Evolutionary conservation across 1,284 basidiomycete species (phyloP).

Genomic region (Sparassis latifolia): DNA sequence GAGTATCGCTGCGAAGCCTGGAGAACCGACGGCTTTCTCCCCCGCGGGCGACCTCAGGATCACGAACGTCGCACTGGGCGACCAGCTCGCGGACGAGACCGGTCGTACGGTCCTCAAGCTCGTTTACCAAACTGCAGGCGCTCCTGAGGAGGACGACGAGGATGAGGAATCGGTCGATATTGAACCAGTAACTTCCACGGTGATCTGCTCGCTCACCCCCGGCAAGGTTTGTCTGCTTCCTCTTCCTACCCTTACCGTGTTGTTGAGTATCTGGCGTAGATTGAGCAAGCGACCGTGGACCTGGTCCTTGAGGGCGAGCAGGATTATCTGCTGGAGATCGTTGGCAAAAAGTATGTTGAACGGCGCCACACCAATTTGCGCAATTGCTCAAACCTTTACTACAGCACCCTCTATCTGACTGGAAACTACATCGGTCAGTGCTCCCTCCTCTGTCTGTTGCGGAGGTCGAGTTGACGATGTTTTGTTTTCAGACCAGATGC

Average conservation of each 20-base stretch:
- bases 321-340: constrained; percentile 63
- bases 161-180: constrained; percentile 37
- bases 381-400: neutral
- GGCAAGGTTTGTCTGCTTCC: constrained; percentile 47
- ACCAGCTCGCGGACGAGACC: constrained; percentile 57
- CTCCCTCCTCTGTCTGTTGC: constrained; percentile 5
- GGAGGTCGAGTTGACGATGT: neutral
- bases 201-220: constrained; percentile 66
- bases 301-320: constrained; percentile 73
- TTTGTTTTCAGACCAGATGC: constrained; percentile 39
- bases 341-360: constrained; percentile 74
- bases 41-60: constrained; percentile 73
- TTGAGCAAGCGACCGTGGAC: constrained; percentile 76
- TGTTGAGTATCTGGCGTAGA: constrained; percentile 32
- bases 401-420: constrained; percentile 76
- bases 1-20: constrained; percentile 57
- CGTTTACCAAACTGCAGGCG: constrained; percentile 44
- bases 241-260: neutral
- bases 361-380: constrained; percentile 7
- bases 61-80: constrained; percentile 80
- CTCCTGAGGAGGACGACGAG: constrained; percentile 46
- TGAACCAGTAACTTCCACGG: constrained; percentile 31
- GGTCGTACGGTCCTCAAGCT: constrained; percentile 80
- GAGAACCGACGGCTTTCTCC: constrained; percentile 53
- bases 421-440: constrained; percentile 83